These are phyloP conservation scores for Aspergillus coremiiformis DNA, from an alignment of 495 filamentous ascomycete species.

Conservation along the genomic window DNA sequence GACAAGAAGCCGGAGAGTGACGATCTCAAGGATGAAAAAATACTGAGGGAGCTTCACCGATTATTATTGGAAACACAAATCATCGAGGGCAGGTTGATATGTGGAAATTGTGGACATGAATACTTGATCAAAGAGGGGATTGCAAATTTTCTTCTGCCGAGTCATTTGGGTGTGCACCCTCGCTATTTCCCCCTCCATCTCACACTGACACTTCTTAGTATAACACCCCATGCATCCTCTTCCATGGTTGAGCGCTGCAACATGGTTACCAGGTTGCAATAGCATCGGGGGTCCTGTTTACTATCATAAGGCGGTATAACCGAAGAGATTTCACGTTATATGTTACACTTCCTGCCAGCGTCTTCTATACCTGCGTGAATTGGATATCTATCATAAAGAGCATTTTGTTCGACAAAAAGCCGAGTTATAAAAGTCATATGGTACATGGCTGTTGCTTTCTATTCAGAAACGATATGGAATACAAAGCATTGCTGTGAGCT, in stretches of 20 bases:
- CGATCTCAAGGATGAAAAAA: constrained; percentile 51
- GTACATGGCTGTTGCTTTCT: constrained; percentile 11
- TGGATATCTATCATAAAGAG: background rate
- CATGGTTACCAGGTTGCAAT: background rate
- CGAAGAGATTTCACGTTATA: background rate
- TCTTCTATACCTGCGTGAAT: background rate
- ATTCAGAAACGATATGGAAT: constrained; percentile 8
- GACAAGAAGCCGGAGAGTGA: constrained; percentile 54
- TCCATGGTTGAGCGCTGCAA: background rate
- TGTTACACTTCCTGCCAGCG: background rate
- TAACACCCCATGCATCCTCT: background rate
- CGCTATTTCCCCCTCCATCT: background rate
- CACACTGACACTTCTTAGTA: background rate
- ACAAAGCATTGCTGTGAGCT: background rate
- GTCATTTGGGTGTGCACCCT: constrained; percentile 62
- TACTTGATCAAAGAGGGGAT: constrained; percentile 92
- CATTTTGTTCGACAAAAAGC: background rate
- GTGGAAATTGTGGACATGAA: constrained; percentile 85
- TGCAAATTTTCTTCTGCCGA: constrained; percentile 90
- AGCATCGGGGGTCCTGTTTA: background rate
- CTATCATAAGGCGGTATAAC: background rate
- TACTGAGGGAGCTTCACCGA: constrained; percentile 67
- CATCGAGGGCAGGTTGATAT: constrained; percentile 77
- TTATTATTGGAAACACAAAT: constrained; percentile 88
- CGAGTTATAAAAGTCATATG: constrained; percentile 5